These are phyloP conservation scores for Hygrophoropsis aurantiaca DNA, from an alignment of 768 basidiomycete species.

Conservation along the genomic window DNA sequence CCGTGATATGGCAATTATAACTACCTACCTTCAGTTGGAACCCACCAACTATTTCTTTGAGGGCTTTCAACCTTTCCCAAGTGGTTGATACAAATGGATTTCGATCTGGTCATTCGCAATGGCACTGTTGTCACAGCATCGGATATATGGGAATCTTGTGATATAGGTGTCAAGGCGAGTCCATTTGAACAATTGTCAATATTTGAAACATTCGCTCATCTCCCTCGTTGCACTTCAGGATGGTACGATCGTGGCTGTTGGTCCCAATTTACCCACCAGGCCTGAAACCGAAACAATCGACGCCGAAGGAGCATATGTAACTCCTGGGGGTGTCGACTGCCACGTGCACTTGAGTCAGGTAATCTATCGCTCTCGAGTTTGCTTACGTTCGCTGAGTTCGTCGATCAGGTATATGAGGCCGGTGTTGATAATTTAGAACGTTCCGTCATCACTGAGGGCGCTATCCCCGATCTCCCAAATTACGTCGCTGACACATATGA, in stretches of 20 bases:
- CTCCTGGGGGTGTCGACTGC: slow-evolving; percentile 35
- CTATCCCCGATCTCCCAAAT: slow-evolving; percentile 7
- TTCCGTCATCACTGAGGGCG: slow-evolving; percentile 2
- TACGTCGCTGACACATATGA: slow-evolving; percentile 30
- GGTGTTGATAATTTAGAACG: slow-evolving; percentile 3
- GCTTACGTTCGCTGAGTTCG: neutral
- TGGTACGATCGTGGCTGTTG: slow-evolving; percentile 29
- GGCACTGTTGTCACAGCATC: slow-evolving; percentile 15
- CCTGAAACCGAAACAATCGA: slow-evolving; percentile 29
- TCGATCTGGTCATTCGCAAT: slow-evolving; percentile 11
- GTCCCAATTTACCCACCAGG: slow-evolving; percentile 8
- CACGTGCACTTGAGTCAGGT: slow-evolving; percentile 36
- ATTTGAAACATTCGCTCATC: neutral
- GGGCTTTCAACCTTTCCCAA: too few species aligned
- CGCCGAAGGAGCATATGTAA: slow-evolving; percentile 33
- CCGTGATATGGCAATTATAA: too few species aligned
- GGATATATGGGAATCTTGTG: slow-evolving; percentile 14
- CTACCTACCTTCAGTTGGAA: too few species aligned
- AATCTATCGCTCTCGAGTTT: neutral
- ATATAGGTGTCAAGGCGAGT: slow-evolving; percentile 28
- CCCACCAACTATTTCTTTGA: too few species aligned
- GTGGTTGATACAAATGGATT: slow-evolving; percentile 4
- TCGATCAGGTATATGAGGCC: slow-evolving; percentile 3
- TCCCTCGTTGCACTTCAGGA: slow-evolving; percentile 9
- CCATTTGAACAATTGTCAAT: neutral